Conservation (phyloP, 768 basidiomycete genomes). For the Xerocomus spinulosus region DNA sequence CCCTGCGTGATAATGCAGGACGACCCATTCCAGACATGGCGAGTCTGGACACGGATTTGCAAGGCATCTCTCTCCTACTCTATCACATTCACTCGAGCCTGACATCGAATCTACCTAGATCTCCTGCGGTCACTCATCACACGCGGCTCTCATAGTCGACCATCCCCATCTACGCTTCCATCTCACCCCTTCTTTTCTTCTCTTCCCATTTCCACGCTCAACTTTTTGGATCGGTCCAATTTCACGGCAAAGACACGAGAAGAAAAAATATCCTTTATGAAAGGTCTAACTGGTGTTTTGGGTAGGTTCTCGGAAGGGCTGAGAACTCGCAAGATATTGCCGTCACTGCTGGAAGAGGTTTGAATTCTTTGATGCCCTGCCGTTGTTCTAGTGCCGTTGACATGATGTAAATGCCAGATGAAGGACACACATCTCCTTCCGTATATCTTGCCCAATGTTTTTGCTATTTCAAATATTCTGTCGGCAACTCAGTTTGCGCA, state of each 20-base stretch:
- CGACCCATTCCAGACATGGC: constrained; percentile 60
- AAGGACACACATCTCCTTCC: constrained; percentile 92
- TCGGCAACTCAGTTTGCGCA: constrained; percentile 76
- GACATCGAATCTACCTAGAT: constrained; percentile 39
- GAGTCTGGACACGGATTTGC: constrained; percentile 64
- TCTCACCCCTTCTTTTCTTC: constrained; percentile 92
- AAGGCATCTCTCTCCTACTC: constrained; percentile 41
- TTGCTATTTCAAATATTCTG: constrained; percentile 77
- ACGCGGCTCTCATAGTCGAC: constrained; percentile 64
- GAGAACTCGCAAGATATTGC: constrained; percentile 82
- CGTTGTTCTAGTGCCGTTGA: constrained; percentile 5
- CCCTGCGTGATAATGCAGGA: constrained; percentile 65
- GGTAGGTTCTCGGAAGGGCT: constrained; percentile 85
- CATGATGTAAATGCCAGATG: constrained; percentile 48
- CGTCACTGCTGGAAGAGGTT: constrained; percentile 91
- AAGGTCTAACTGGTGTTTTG: constrained; percentile 77
- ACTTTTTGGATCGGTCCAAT: constrained; percentile 92
- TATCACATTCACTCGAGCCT: constrained; percentile 4
- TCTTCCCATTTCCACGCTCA: constrained; percentile 90
- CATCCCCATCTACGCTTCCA: constrained; percentile 76
- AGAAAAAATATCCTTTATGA: constrained; percentile 96
- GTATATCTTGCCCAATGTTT: constrained; percentile 94
- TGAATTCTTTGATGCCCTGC: constrained; percentile 9
- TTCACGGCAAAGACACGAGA: constrained; percentile 92
- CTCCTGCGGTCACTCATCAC: constrained; percentile 80